Conservation (phyloP, 2,329 filamentous ascomycete genomes). For the Colletotrichum melonis region DNA sequence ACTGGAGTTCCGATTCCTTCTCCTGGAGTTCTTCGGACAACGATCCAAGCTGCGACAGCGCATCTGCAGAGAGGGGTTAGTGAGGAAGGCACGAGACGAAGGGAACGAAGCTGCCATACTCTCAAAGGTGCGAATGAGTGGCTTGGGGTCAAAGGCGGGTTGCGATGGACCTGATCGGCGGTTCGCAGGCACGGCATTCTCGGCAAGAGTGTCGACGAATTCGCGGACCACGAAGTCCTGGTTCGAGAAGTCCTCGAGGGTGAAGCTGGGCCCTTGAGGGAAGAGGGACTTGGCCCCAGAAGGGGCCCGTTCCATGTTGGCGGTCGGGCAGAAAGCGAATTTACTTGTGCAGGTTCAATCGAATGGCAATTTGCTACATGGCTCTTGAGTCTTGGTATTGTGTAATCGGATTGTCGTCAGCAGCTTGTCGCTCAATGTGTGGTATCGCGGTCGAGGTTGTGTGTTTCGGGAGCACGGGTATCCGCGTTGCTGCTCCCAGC, state of each 20-base stretch:
- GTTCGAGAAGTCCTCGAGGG: constrained; percentile 86
- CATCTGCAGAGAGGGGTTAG: constrained; percentile 57
- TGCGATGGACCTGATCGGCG: constrained; percentile 78
- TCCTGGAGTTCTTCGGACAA: constrained; percentile 88
- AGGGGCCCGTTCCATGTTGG: constrained; percentile 56
- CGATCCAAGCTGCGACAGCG: constrained; percentile 74
- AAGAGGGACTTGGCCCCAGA: constrained; percentile 74
- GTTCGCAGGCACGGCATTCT: constrained; percentile 81
- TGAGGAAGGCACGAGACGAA: not conserved
- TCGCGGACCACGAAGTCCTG: constrained; percentile 98
- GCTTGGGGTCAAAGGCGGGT: constrained; percentile 90
- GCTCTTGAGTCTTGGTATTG: not conserved
- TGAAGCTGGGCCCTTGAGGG: constrained; percentile 84
- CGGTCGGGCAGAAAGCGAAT: constrained; percentile 8
- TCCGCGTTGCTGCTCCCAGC: constrained; percentile 4
- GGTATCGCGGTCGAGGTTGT: not conserved
- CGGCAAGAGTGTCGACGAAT: constrained; percentile 93
- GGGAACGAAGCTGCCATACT: constrained; percentile 53
- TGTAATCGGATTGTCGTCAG: not conserved
- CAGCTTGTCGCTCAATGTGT: not conserved
- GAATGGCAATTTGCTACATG: constrained; percentile 20
- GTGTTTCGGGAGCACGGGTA: constrained; percentile 34
- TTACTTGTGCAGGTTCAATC: not conserved
- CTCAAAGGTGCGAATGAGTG: constrained; percentile 95
- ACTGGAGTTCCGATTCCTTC: constrained; percentile 90